These are phyloP conservation scores for Backusella tarrabulga DNA, from an alignment of 192 early-diverging fungal species.

Conservation along the genomic window DNA sequence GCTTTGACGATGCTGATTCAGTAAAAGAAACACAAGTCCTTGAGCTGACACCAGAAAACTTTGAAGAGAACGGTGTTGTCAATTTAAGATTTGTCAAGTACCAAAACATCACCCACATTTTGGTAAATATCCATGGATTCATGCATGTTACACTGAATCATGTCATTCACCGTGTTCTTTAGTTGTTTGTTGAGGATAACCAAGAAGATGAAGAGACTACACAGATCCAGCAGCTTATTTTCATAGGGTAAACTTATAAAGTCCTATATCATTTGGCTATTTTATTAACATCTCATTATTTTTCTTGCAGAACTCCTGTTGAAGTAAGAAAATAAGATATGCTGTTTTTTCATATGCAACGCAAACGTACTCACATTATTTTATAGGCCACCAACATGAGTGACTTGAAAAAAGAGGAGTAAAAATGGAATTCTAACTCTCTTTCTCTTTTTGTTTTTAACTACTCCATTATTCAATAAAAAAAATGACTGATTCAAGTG, in stretches of 20 bases:
- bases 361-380: not conserved
- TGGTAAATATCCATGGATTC: slow-evolving; percentile 41
- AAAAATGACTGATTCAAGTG: not conserved
- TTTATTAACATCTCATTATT: not conserved
- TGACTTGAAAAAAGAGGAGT: slow-evolving; percentile 15
- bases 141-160: not conserved
- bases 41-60: slow-evolving; percentile 66
- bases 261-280: no score
- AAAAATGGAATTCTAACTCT: not conserved
- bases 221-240: slow-evolving; percentile 70
- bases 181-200: slow-evolving; percentile 88
- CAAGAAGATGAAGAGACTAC: slow-evolving; percentile 82
- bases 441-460: not conserved
- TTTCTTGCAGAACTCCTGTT: slow-evolving; percentile 30
- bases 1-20: slow-evolving; percentile 86
- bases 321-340: slow-evolving; percentile 19
- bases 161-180: not conserved
- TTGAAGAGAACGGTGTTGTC: slow-evolving; percentile 65
- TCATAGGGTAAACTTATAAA: slow-evolving; percentile 61
- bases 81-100: slow-evolving; percentile 91
- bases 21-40: slow-evolving; percentile 76
- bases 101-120: slow-evolving; percentile 81
- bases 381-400: slow-evolving; percentile 11
- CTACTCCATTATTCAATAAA: not conserved
- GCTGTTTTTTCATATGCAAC: not conserved